These are phyloP conservation scores for Phytophthora europaea DNA, from an alignment of 352 stramenopile species.

Conservation along the genomic window DNA sequence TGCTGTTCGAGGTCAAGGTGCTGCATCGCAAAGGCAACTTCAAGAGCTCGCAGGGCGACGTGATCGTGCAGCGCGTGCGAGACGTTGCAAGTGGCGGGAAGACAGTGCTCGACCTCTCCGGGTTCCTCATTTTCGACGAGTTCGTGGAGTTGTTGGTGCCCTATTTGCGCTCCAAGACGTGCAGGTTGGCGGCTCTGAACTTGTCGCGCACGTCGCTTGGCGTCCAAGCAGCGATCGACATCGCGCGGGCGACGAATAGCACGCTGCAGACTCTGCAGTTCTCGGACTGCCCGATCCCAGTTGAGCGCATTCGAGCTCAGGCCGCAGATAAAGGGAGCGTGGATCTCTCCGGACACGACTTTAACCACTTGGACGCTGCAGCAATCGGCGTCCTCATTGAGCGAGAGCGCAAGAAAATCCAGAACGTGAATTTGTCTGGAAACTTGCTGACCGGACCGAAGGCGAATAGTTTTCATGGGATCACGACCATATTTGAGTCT, in stretches of 20 bases:
- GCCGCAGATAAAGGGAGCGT: constrained; percentile 40
- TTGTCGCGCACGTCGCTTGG: constrained; percentile 65
- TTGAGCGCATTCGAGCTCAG: constrained; percentile 42
- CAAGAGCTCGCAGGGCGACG: constrained; percentile 62
- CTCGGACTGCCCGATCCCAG: constrained; percentile 47
- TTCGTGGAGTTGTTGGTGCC: constrained; percentile 65
- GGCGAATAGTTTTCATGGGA: constrained; percentile 69
- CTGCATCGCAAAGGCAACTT: constrained; percentile 77
- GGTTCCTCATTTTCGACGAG: constrained; percentile 67
- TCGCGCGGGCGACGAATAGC: constrained; percentile 53
- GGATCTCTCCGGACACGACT: constrained; percentile 37
- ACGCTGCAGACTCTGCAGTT: constrained; percentile 63
- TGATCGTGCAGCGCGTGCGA: constrained; percentile 64
- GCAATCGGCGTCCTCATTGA: constrained; percentile 63
- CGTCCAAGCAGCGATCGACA: constrained; percentile 45
- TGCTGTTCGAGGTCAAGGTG: constrained; percentile 74
- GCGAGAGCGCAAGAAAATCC: constrained; percentile 57
- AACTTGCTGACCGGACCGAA: constrained; percentile 62
- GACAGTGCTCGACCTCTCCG: constrained; percentile 58
- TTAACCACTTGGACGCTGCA: constrained; percentile 71
- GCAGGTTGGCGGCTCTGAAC: constrained; percentile 57
- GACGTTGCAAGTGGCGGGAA: constrained; percentile 47
- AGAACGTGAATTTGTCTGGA: constrained; percentile 58
- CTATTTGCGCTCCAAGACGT: constrained; percentile 65
- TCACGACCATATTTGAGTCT: constrained; percentile 51